Evolutionary conservation across 768 basidiomycete genomes (phyloP), one percentile per base, ranked within the genome.

Genomic region (Floccularia luteovirens): DNA sequence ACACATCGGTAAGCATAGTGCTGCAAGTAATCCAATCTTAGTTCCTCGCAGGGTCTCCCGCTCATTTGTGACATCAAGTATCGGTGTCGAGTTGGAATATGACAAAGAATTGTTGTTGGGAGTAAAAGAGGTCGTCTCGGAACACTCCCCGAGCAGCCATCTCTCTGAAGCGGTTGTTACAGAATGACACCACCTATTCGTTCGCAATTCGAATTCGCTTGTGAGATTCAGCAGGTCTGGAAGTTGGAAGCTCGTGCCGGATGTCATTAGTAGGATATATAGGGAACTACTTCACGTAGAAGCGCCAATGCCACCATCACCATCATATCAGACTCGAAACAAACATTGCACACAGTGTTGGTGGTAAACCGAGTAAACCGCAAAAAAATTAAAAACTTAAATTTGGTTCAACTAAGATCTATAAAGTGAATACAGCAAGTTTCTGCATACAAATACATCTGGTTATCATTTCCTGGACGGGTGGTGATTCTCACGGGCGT

Each of bases 1-100:
- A 46, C 71, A 74, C 2, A 59, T 67, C 5, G 82, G 80, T 47
- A 75, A 73, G 48, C 77, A 79, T 1, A 79, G 63, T 1, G 76
- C 64, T 1, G 75, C 76, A 21, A 80, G 63, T 17, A 84, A 58
- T 1, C 77, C 78, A 16, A 58, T 45, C 48, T 65, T 66, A 16
- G 49, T 50, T 7, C 59, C 43, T 14, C 39, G 49, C 23, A 65
- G 48, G 27, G 42, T 39, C 8, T 45, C 46, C 4, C 53, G 57
- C 43, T 67, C 66, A 21, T 27, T 24, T 5, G 38, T 23, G 5
- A 14, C 13, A 19, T 27, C 24, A 23, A 20, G 14, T 20, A 11
- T 24, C 5, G 10, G 11, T 10, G 22, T 23, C 21, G 12, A 20
- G 11, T 24, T 17, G 6, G 17, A 20, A 21, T 13, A 13, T n/a